Percentiles rank a stretch among this genome's conserved stretches.
Evolutionary conservation across 140 eudicot genomes (phyloP).

Genomic region (Eryngium alpinum): DNA sequence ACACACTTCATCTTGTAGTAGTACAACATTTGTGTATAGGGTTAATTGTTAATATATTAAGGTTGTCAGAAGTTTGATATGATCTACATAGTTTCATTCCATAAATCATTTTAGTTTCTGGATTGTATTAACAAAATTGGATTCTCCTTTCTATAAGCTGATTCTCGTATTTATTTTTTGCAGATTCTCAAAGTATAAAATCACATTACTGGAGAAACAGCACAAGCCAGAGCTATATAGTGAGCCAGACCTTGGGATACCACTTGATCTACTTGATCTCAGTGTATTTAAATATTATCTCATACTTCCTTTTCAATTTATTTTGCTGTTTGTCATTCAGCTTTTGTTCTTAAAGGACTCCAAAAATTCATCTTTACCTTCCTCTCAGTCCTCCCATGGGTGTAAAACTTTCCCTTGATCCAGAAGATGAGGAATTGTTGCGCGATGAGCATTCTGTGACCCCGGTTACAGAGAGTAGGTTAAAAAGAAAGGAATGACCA

Average conservation of each 20-base stretch:
- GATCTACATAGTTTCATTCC: no score
- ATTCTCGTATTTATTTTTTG: slow-evolving; percentile 19
- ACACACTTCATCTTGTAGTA: no score
- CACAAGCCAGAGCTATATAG: slow-evolving; percentile 74
- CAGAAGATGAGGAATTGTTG: slow-evolving; percentile 75
- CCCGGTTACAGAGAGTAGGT: slow-evolving; percentile 61
- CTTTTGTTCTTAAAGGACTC: no score
- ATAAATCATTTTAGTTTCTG: no score
- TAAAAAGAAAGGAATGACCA: slow-evolving; percentile 68
- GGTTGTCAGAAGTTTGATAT: no score
- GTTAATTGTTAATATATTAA: no score
- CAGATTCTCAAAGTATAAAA: slow-evolving; percentile 60
- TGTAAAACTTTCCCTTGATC: slow-evolving; percentile 37
- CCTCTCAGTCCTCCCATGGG: slow-evolving; percentile 51
- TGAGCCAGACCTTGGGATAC: slow-evolving; percentile 84
- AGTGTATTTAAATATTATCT: slow-evolving; percentile 91
- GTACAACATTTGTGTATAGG: no score
- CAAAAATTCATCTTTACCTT: slow-evolving; percentile 8
- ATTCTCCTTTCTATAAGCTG: no score
- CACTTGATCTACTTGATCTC: slow-evolving; percentile 85
- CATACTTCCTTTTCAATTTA: no score
- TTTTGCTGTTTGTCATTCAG: neutral
- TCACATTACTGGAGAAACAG: slow-evolving; percentile 64
- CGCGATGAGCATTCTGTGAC: slow-evolving; percentile 66
- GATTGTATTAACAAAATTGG: neutral